Evolutionary conservation across 2,329 filamentous ascomycete species (phyloP), one percentile per base, ranked within the genome.

Genomic region (Neonectria faginata): DNA sequence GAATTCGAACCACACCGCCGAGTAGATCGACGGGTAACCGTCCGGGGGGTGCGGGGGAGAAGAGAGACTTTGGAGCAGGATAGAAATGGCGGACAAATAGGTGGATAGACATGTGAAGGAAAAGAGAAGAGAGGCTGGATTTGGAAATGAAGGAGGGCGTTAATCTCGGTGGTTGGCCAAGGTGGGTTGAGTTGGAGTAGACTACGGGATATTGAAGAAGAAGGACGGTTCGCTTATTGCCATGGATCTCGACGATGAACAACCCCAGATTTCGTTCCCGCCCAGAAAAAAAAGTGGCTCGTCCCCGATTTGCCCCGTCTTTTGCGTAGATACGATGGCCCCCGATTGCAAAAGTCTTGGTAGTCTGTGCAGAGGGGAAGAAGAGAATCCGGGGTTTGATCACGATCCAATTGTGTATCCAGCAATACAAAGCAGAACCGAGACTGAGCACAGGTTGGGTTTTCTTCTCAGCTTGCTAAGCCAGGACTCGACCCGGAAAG

Each of bases 1-100:
- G 60, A 20, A 71, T 72, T 73, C 20, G 70, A 66, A 22, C 63
- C 70, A 71, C 70, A 73, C 67, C 44, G 27, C 70, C 70, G 70
- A 73, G 56, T 57, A 52, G 70, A 68, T 71, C 69, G 69, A 71
- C 69, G 66, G 59, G 66, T 48, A 57, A 25, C 44, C 48, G 67
- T 41, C 52, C 47, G 5, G 3, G 52, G 69, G 65, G 52, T 14
- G 39, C 20, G 47, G 25, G 42, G 54, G 52, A 29, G 36, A 12
- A 22, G 9, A 41, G 25, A 22, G 14, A 27, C 54, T 29, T 29
- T n/a, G 14, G 33, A 33, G 36, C 10, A 25, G 44, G n/a, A 25
- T 29, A 3, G 29, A 58, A 33, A 45, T 51, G 29, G 47, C 36
- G 20, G 18, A 9, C 8, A 29, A 29, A 16, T 20, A 51, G n/a